These are phyloP conservation scores for Rhizopus stolonifer DNA, from an alignment of 371 early-diverging fungal species.

Conservation along the genomic window DNA sequence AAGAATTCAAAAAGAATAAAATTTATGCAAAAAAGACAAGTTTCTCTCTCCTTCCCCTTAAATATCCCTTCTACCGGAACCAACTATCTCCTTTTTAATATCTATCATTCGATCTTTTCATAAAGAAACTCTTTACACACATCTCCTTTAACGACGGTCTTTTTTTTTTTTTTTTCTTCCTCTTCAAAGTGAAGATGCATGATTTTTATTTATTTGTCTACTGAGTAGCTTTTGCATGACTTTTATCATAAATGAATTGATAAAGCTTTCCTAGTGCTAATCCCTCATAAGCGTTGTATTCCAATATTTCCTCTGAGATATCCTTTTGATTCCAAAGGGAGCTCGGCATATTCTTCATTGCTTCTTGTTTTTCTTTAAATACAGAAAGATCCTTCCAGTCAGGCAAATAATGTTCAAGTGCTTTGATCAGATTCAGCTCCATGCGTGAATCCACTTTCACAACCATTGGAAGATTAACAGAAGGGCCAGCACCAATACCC, in stretches of 20 bases:
- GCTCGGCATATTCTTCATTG: not conserved
- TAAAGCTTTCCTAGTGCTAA: slow-evolving; percentile 17
- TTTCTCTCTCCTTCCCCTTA: not conserved
- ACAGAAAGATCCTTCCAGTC: slow-evolving; percentile 16
- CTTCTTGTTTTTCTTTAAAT: slow-evolving; percentile 18
- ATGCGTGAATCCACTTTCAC: no score
- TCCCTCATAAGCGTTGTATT: slow-evolving; percentile 30
- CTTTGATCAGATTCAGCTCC: not conserved
- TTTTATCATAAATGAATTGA: not conserved
- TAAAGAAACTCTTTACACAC: no score
- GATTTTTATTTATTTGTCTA: not conserved
- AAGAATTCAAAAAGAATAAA: not conserved
- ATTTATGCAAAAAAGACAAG: not conserved
- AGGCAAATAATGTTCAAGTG: slow-evolving; percentile 7
- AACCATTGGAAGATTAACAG: slow-evolving; percentile 5
- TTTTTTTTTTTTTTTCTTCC: no score
- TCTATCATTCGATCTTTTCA: no score
- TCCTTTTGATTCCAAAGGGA: slow-evolving; percentile 25
- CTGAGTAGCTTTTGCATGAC: not conserved
- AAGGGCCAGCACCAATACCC: slow-evolving; percentile 15
- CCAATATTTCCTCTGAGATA: slow-evolving; percentile 9
- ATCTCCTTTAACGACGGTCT: no score
- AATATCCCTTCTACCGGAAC: no score
- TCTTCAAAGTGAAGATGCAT: no score
- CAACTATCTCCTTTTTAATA: no score